Base-by-base conservation (phyloP, 805 yeast species). In the Hanseniaspora taiwanica region DNA sequence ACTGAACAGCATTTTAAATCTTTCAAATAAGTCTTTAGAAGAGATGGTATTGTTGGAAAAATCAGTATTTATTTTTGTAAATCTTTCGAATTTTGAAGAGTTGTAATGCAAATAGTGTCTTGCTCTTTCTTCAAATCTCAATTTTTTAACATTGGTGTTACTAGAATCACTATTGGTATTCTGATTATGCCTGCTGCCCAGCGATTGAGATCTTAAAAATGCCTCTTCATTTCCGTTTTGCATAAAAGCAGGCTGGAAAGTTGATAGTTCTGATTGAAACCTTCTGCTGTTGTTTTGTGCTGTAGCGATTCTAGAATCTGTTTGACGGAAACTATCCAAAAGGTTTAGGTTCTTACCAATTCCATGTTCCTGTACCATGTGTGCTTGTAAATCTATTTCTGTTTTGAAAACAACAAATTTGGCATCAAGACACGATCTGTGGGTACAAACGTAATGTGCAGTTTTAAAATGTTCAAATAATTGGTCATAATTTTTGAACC, bases 331-430 rank as follows among this genome's bases (percentile, higher is more conserved):
- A 16, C 23, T 25, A 14, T 20, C 36, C 6, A 53, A 42, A 6
- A 35, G 34, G 23, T 37, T 37, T 12, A 25, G 21, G 6, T 40
- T 37, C 6, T 34, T 29, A 9, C 21, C 35, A 8, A 21, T 29
- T 34, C 59, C 57, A 58, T 91, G 99, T 49, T 81, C 89, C 47
- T 76, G 73, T 36, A 85, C 60, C 76, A 85, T 78, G 59, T 91
- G 98, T 1, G 93, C 87, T 40, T 81, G 79, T 40, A 91, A 65
- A 49, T 86, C 96, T 41, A 86, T 59, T 40, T 82, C 91, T 46
- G 85, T 89, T 18, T 78, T 72, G 55, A 91, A 91, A 1, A 89
- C 98, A 18, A 91, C 91, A 61, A 91, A 89, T 55, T 83, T 82
- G 58, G 81, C 77, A 42, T 87, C 97, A 37, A 87, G 59, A 61